Evolutionary conservation across 2,329 filamentous ascomycete species (phyloP).

Genomic region (Botrytis aclada): DNA sequence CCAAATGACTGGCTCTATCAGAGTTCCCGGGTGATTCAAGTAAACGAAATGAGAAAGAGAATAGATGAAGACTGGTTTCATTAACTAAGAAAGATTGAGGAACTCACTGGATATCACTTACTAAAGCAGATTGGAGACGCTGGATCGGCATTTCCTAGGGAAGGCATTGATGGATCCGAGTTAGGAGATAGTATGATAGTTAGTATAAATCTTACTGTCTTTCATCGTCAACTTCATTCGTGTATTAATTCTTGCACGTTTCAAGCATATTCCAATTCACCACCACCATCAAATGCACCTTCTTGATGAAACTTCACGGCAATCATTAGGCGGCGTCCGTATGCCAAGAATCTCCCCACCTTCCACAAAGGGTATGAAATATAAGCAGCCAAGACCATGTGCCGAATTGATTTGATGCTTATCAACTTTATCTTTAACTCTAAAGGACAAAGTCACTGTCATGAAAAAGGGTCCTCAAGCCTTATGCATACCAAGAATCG

Average conservation of each 20-base stretch:
- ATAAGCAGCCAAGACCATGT: constrained; percentile 2
- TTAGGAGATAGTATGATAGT: not conserved
- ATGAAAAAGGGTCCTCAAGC: not conserved
- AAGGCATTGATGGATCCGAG: not conserved
- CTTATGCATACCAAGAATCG: not conserved
- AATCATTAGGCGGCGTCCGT: constrained; percentile 1
- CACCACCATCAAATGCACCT: not conserved
- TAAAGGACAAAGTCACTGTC: not conserved
- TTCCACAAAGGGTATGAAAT: not conserved
- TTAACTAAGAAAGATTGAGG: not conserved
- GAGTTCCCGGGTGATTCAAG: not conserved
- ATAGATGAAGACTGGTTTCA: not conserved
- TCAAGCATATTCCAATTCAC: not conserved
- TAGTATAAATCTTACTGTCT: not conserved
- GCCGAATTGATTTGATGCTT: constrained; percentile 9
- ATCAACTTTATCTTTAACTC: not conserved
- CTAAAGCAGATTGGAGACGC: not conserved
- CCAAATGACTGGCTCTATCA: not conserved
- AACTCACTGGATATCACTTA: not conserved
- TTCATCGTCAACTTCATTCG: not conserved
- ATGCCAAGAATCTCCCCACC: constrained; percentile 12
- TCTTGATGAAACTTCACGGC: not conserved
- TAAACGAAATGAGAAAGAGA: not conserved
- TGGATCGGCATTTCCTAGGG: not conserved
- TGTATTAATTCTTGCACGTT: not conserved